Evolutionary conservation across 164 flowering plant genomes (phyloP).

Genomic region (Kingdonia uniflora): DNA sequence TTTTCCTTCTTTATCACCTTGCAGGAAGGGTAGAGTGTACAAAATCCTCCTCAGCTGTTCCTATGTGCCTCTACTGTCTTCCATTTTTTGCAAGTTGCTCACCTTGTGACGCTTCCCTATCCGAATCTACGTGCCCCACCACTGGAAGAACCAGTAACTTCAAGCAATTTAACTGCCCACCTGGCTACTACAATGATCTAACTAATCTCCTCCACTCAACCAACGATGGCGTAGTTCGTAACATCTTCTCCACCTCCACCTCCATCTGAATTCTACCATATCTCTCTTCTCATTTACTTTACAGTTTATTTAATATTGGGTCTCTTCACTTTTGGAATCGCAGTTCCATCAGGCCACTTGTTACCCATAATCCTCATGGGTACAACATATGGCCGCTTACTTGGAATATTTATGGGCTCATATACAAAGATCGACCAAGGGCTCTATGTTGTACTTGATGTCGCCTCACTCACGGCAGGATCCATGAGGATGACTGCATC

Average conservation of each 20-base stretch:
- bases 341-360: conserved; percentile 92
- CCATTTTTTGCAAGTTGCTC: conserved; percentile 68
- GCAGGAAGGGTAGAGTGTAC: conserved; percentile 71
- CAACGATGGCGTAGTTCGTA: conserved; percentile 83
- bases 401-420: conserved; percentile 55
- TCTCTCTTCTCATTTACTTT: conserved; percentile 66
- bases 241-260: conserved; percentile 74
- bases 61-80: conserved; percentile 57
- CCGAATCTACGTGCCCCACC: conserved; percentile 51
- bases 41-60: conserved; percentile 57
- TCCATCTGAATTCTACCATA: conserved; percentile 37
- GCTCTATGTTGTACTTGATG: conserved; percentile 83
- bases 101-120: conserved; percentile 44
- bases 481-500: conserved; percentile 99
- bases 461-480: conserved; percentile 91
- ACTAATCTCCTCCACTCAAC: conserved; percentile 80
- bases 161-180: conserved; percentile 86
- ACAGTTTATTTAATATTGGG: conserved; percentile 56
- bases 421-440: conserved; percentile 75
- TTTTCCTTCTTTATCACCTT: neutral
- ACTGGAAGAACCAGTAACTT: conserved; percentile 68
- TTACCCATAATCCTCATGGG: conserved; percentile 94
- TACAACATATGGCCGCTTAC: conserved; percentile 79
- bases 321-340: conserved; percentile 81
- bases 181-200: conserved; percentile 80